Evolutionary conservation across 768 basidiomycete species (phyloP).

Genomic region (Sarcodon aspratus): DNA sequence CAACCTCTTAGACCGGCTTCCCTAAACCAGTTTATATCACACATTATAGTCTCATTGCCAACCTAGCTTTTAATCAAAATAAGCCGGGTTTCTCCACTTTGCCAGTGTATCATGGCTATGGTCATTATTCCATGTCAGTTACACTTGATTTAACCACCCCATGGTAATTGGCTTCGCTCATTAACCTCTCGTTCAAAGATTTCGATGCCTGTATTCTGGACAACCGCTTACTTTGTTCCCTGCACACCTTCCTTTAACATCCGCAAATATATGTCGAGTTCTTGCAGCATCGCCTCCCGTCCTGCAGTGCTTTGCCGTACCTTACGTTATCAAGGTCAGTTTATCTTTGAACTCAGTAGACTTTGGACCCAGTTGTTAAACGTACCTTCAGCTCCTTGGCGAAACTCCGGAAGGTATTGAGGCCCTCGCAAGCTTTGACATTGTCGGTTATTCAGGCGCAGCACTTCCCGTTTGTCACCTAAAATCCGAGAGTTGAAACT

Average conservation of each 20-base stretch:
- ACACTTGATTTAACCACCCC: neutral
- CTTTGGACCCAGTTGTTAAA: slow-evolving; percentile 36
- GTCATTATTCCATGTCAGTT: slow-evolving; percentile 22
- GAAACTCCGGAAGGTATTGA: neutral
- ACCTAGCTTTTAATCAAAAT: slow-evolving; percentile 23
- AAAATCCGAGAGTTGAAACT: too few relatives aligned
- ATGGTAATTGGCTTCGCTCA: slow-evolving; percentile 7
- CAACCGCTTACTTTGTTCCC: slow-evolving; percentile 33
- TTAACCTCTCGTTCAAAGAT: slow-evolving; percentile 19
- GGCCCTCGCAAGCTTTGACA: slow-evolving; percentile 20
- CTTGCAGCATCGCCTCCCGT: slow-evolving; percentile 22
- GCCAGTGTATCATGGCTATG: slow-evolving; percentile 32
- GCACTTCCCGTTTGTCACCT: slow-evolving; percentile 26
- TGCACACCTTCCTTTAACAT: slow-evolving; percentile 33
- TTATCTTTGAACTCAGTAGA: slow-evolving; percentile 15
- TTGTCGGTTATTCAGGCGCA: slow-evolving; percentile 41
- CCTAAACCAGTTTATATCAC: slow-evolving; percentile 32
- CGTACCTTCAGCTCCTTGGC: slow-evolving; percentile 26
- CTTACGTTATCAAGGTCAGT: slow-evolving; percentile 23
- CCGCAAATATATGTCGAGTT: slow-evolving; percentile 28
- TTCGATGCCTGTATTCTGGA: slow-evolving; percentile 31
- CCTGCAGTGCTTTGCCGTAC: slow-evolving; percentile 24
- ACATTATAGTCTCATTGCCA: slow-evolving; percentile 23
- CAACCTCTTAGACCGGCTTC: slow-evolving; percentile 27
- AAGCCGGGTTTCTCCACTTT: slow-evolving; percentile 30